Percentiles rank a stretch among this genome's conserved stretches.
phyloP scores from a whole-genome alignment of 2,329 filamentous ascomycete genomes.

The Atkinsonella texensis region DNA sequence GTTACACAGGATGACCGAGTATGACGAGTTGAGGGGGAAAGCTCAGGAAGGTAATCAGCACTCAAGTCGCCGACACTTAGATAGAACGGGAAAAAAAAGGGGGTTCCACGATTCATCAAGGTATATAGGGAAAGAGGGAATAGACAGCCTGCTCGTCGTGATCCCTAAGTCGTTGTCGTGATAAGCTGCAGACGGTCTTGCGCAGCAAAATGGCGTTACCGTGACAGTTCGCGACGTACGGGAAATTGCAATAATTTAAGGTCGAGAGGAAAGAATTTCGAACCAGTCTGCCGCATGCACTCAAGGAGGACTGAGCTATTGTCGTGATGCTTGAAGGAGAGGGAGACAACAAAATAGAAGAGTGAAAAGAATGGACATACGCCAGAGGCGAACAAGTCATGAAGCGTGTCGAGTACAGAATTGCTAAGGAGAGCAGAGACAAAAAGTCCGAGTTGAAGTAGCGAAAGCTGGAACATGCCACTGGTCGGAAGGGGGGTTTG shows the following conservation, averaged over 20 bases:
- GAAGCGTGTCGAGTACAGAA: not conserved
- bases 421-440: not conserved
- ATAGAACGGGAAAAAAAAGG: not conserved
- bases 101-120: not conserved
- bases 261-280: not conserved
- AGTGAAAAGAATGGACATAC: conserved; percentile 4
- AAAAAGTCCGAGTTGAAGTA: not conserved
- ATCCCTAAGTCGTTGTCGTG: not conserved
- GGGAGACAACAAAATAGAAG: not conserved
- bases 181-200: not conserved
- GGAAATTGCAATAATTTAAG: too few species aligned
- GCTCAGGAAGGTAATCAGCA: too few species aligned
- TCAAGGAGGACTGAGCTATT: not conserved
- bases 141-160: conserved; percentile 5
- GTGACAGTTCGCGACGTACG: too few species aligned
- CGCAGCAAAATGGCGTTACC: not conserved
- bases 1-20: too few species aligned
- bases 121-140: not conserved
- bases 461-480: not conserved
- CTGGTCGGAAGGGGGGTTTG: not conserved
- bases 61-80: too few species aligned
- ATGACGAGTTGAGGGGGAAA: too few species aligned
- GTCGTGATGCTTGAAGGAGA: not conserved
- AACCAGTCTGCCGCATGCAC: not conserved
- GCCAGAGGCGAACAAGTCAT: conserved; percentile 2